Conservation (phyloP, 2,329 filamentous ascomycete genomes). For the Monosporascus cannonballus region DNA sequence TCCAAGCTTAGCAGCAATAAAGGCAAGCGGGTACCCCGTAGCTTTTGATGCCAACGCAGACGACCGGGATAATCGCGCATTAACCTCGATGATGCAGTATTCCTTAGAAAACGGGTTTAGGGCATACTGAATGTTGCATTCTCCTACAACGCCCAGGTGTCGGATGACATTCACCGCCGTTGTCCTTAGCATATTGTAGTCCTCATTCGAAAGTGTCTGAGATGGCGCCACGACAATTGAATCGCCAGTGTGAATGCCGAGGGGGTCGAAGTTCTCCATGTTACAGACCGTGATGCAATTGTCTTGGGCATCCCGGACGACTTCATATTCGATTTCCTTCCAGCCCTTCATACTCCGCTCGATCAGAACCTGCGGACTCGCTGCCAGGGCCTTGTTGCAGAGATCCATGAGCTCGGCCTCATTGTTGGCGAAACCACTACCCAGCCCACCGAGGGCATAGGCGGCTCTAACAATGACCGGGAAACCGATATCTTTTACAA, state of each 20-base stretch:
- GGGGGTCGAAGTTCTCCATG: constrained; percentile 99
- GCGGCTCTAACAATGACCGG: constrained; percentile 96
- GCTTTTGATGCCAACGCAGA: constrained; percentile 95
- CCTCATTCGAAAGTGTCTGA: constrained; percentile 92
- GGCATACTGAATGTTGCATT: constrained; percentile 99
- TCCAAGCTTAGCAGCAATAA: constrained; percentile 94
- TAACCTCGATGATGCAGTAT: constrained; percentile 99
- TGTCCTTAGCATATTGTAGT: constrained; percentile 98
- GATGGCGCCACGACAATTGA: constrained; percentile 97
- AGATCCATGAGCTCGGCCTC: constrained; percentile 76
- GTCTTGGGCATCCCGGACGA: constrained; percentile 89
- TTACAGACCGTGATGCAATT: constrained; percentile 99
- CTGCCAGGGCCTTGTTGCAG: constrained; percentile 91
- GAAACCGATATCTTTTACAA: constrained; percentile 86
- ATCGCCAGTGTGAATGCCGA: constrained; percentile 96
- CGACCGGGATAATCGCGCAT: constrained; percentile 89
- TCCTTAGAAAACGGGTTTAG: constrained; percentile 91
- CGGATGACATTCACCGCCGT: constrained; percentile 96
- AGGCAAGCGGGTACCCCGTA: constrained; percentile 91
- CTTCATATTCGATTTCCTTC: constrained; percentile 99
- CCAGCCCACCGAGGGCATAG: constrained; percentile 90
- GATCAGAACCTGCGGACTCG: constrained; percentile 91
- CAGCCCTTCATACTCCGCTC: constrained; percentile 99
- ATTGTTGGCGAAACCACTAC: constrained; percentile 91
- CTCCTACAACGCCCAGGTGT: constrained; percentile 92